phyloP scores from a whole-genome alignment of 2,329 filamentous ascomycete species.

The Ophiostoma australiae region DNA sequence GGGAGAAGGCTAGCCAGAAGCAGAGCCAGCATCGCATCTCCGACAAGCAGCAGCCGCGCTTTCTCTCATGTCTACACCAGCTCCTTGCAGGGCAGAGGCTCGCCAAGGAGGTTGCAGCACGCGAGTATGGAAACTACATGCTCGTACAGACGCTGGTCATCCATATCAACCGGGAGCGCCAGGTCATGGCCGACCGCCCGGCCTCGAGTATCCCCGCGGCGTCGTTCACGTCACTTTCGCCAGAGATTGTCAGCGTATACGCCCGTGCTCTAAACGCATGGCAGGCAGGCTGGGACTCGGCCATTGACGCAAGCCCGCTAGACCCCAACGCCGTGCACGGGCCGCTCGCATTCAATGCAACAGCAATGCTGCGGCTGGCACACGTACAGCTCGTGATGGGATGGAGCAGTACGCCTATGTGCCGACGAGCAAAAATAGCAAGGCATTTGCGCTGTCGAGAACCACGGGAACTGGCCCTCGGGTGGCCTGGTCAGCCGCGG shows the following conservation, averaged over 20 bases:
- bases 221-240: background rate
- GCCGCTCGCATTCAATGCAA: conserved; percentile 17
- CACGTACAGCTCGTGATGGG: conserved; percentile 12
- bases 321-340: conserved; percentile 14
- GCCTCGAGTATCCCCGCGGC: background rate
- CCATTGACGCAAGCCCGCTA: conserved; percentile 10
- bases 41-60: background rate
- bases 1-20: background rate
- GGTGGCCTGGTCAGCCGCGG: background rate
- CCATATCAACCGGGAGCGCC: conserved; percentile 13
- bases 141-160: conserved; percentile 15
- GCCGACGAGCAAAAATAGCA: background rate
- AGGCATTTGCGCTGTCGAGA: background rate
- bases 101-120: background rate
- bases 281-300: conserved; percentile 18
- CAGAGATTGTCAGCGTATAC: background rate
- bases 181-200: background rate
- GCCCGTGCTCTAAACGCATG: conserved; percentile 8
- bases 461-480: background rate
- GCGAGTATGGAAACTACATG: conserved; percentile 18
- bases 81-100: conserved; percentile 13
- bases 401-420: background rate
- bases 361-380: conserved; percentile 17
- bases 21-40: background rate
- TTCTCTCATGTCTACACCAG: background rate